phyloP scores from a whole-genome alignment of 1,284 basidiomycete genomes.

The Leccinum fallax region DNA sequence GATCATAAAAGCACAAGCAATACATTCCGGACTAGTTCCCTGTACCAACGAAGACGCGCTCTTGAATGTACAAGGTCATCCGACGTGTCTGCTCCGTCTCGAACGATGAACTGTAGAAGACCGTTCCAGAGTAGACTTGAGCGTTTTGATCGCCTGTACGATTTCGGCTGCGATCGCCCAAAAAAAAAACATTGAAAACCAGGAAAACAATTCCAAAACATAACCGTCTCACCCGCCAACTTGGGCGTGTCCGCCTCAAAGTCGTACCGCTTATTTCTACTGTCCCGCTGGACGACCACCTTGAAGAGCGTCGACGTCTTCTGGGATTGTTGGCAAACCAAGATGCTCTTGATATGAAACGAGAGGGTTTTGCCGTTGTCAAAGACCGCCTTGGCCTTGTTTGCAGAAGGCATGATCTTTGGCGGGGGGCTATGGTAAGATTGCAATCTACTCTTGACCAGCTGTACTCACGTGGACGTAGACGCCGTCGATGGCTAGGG shows the following conservation, averaged over 20 bases:
- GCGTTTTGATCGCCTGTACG: slow-evolving; percentile 62
- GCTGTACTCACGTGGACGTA: slow-evolving; percentile 82
- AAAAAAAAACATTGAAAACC: neutral
- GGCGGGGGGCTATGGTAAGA: slow-evolving; percentile 11
- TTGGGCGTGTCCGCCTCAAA: slow-evolving; percentile 93
- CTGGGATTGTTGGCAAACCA: slow-evolving; percentile 80
- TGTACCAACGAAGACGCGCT: no score
- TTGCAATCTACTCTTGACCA: neutral
- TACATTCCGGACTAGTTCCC: neutral
- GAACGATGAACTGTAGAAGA: slow-evolving; percentile 59
- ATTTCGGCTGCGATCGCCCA: slow-evolving; percentile 60
- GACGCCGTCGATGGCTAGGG: slow-evolving; percentile 92
- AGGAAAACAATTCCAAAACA: neutral
- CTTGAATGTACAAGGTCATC: slow-evolving; percentile 9
- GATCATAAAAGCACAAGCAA: no score
- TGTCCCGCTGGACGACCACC: slow-evolving; percentile 70
- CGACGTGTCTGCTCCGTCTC: slow-evolving; percentile 56
- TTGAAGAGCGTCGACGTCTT: slow-evolving; percentile 88
- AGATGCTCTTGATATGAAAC: slow-evolving; percentile 89
- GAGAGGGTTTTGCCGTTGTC: slow-evolving; percentile 89
- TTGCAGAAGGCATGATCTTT: slow-evolving; percentile 88
- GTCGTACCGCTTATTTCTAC: slow-evolving; percentile 90
- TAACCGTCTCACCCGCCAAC: slow-evolving; percentile 66
- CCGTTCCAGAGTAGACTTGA: slow-evolving; percentile 62
- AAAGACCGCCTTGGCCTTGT: slow-evolving; percentile 81